These are phyloP conservation scores for Zhuliangozyma parablackwelliae DNA, from an alignment of 1,139 yeast genomes.

Conservation along the genomic window DNA sequence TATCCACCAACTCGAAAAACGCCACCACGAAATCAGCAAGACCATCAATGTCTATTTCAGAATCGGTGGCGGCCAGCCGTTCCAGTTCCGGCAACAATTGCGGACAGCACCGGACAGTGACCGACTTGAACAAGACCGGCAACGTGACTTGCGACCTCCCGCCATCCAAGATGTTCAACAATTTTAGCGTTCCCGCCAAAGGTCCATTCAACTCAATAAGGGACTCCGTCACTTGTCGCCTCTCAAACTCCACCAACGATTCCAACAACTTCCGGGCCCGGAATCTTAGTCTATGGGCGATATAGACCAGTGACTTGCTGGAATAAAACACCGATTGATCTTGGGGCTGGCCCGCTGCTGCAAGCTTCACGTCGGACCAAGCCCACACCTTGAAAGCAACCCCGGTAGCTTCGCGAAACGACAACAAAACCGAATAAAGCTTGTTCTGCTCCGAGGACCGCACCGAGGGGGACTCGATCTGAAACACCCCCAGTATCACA, in stretches of 20 bases:
- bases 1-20: conserved; percentile 63
- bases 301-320: conserved; percentile 48
- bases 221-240: conserved; percentile 68
- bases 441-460: conserved; percentile 53
- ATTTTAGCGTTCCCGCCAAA: conserved; percentile 29
- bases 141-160: conserved; percentile 75
- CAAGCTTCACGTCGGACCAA: conserved; percentile 64
- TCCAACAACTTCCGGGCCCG: conserved; percentile 68
- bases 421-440: conserved; percentile 50
- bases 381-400: conserved; percentile 64
- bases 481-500: conserved; percentile 84
- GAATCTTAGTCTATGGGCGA: conserved; percentile 66
- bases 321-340: conserved; percentile 9
- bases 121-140: conserved; percentile 59
- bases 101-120: conserved; percentile 36
- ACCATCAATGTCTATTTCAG: conserved; percentile 34
- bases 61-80: conserved; percentile 42
- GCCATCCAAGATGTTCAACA: conserved; percentile 77
- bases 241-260: conserved; percentile 63
- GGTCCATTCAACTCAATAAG: conserved; percentile 39
- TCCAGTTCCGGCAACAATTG: conserved; percentile 25
- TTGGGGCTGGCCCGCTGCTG: conserved; percentile 16
- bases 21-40: conserved; percentile 50
- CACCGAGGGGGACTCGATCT: conserved; percentile 65
- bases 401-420: conserved; percentile 59